Evolutionary conservation across 192 early-diverging fungal genomes (phyloP).

Genomic region (Rhizophagus prolifer): DNA sequence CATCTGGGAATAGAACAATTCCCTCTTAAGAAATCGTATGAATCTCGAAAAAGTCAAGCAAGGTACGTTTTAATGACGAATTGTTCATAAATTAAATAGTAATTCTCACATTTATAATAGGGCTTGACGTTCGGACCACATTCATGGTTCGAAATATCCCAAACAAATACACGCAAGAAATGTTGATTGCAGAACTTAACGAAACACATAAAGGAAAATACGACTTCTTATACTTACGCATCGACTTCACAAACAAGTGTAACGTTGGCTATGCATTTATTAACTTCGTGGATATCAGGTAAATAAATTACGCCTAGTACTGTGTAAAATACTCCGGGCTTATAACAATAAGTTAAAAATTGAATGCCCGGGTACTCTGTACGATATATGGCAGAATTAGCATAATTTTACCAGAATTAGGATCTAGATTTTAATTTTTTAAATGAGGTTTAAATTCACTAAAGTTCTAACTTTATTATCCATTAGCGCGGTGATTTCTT

Average conservation of each 20-base stretch:
- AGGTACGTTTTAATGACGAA: neutral
- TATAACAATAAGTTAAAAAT: too few relatives aligned
- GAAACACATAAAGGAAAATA: constrained; percentile 63
- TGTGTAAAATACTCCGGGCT: too few relatives aligned
- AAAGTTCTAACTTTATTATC: neutral
- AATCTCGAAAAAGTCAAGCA: constrained; percentile 10
- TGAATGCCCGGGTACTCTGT: too few relatives aligned
- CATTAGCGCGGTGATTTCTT: constrained; percentile 60
- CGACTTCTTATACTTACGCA: constrained; percentile 82
- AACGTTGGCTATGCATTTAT: constrained; percentile 83
- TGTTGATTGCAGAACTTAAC: constrained; percentile 74
- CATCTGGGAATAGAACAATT: constrained; percentile 12
- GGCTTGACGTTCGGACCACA: constrained; percentile 67
- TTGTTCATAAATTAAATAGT: constrained; percentile 17
- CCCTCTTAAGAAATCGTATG: constrained; percentile 22
- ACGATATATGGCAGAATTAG: too few relatives aligned
- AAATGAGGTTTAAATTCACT: neutral
- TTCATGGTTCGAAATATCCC: constrained; percentile 90
- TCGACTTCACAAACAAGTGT: constrained; percentile 88
- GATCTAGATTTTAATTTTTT: neutral
- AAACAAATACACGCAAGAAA: constrained; percentile 83
- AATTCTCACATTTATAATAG: constrained; percentile 34
- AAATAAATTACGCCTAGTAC: constrained; percentile 16
- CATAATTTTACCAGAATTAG: neutral
- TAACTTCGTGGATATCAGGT: constrained; percentile 67